phyloP scores from a whole-genome alignment of 768 basidiomycete species.

The Suillus alpinus region DNA sequence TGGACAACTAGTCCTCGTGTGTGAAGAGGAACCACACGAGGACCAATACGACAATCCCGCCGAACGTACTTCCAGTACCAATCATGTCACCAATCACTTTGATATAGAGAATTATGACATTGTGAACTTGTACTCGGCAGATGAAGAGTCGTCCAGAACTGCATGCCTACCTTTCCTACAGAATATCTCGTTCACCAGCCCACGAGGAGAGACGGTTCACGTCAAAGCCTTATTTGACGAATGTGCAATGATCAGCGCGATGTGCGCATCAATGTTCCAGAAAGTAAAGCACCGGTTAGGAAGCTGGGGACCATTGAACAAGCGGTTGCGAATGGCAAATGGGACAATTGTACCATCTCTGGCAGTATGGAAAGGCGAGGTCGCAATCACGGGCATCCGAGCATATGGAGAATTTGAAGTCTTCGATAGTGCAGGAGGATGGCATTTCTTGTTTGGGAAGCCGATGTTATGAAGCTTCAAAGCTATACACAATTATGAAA shows the following conservation, averaged over 20 bases:
- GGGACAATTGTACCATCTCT: constrained; percentile 10
- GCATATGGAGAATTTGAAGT: constrained; percentile 1
- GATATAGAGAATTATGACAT: not conserved
- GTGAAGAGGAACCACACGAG: not conserved
- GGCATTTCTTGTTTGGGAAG: constrained; percentile 30
- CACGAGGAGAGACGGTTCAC: not conserved
- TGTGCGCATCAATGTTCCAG: constrained; percentile 13
- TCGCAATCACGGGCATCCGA: not conserved
- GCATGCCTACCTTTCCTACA: not conserved
- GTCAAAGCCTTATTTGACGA: constrained; percentile 19
- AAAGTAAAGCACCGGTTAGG: constrained; percentile 11
- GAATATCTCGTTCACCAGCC: not conserved
- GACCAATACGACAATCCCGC: not conserved
- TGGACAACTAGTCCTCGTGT: not conserved
- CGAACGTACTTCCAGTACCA: accelerated
- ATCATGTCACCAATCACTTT: not conserved
- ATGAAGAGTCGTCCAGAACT: accelerated
- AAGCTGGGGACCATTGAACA: constrained; percentile 9
- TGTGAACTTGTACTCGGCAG: not conserved
- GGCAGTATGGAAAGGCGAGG: constrained; percentile 8
- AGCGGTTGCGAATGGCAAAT: constrained; percentile 32
- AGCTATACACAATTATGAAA: constrained; percentile 23
- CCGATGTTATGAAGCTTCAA: constrained; percentile 21
- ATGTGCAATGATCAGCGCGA: constrained; percentile 29
- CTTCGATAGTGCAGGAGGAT: constrained; percentile 24